phyloP scores from a whole-genome alignment of 768 basidiomycete species.

The Hirschioporus abietinus region DNA sequence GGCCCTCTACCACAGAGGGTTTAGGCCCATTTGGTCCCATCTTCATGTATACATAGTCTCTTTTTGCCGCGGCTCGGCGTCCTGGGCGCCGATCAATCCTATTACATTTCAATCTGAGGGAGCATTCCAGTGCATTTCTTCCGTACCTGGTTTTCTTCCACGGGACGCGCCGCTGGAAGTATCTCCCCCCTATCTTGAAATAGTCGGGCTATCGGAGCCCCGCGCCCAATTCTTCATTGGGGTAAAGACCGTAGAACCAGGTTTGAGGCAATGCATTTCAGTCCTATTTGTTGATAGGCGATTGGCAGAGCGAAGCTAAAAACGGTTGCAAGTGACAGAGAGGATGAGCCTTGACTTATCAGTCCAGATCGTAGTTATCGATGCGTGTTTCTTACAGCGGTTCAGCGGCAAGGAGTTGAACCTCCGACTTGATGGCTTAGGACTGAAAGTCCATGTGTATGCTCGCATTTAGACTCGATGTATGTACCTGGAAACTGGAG shows the following conservation, averaged over 20 bases:
- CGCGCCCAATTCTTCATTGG: too few species aligned
- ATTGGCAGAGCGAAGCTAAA: background rate
- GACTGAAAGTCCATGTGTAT: too few species aligned
- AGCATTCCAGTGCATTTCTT: background rate
- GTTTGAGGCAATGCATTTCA: too few species aligned
- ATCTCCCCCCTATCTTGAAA: too few species aligned
- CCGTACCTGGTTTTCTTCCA: background rate
- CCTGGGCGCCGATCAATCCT: background rate
- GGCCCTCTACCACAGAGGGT: background rate
- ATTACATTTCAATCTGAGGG: background rate
- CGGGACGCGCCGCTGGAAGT: background rate
- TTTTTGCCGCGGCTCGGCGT: background rate
- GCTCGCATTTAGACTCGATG: too few species aligned
- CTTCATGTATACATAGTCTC: too few species aligned
- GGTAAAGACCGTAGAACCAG: too few species aligned
- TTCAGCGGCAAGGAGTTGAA: too few species aligned
- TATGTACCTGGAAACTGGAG: too few species aligned
- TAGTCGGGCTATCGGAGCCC: too few species aligned
- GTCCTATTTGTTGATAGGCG: background rate
- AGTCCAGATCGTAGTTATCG: background rate
- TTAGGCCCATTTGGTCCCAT: background rate
- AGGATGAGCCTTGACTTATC: background rate
- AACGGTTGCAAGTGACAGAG: background rate
- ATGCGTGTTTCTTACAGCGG: background rate
- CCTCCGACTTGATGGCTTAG: too few species aligned